phyloP scores from a whole-genome alignment of 2,329 filamentous ascomycete genomes.

The Fusarium pseudoanthophilum region DNA sequence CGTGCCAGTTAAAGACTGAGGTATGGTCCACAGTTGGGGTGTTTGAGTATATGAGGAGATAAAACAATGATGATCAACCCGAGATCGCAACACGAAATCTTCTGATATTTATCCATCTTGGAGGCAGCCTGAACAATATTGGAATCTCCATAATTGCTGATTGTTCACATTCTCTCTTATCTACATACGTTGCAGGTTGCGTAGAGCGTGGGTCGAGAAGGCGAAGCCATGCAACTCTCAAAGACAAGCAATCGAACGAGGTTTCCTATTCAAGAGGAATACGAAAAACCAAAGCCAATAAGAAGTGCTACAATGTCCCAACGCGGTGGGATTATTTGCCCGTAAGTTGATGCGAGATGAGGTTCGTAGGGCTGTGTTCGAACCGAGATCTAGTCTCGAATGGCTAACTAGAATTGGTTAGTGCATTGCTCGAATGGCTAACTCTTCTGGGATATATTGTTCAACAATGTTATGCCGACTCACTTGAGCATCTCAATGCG shows the following conservation, averaged over 20 bases:
- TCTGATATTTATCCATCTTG: slow-evolving; percentile 17
- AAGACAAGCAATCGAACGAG: slow-evolving; percentile 31
- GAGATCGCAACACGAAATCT: background rate
- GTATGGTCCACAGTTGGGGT: background rate
- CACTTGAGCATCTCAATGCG: background rate
- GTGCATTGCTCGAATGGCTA: slow-evolving; percentile 11
- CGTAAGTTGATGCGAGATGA: slow-evolving; percentile 12
- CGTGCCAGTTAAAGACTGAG: background rate
- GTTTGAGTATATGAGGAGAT: background rate
- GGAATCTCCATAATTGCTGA: background rate
- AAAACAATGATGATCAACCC: background rate
- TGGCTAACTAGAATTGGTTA: slow-evolving; percentile 5
- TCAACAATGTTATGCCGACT: background rate
- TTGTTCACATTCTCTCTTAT: background rate
- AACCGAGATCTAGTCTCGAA: slow-evolving; percentile 29
- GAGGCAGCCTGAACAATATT: background rate
- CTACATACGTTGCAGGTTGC: background rate
- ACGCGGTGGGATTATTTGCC: slow-evolving; percentile 14
- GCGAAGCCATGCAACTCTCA: slow-evolving; percentile 1
- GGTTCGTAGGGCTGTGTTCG: slow-evolving; percentile 32
- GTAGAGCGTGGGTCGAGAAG: background rate
- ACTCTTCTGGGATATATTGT: background rate
- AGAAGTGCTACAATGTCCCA: background rate
- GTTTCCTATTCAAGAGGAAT: slow-evolving; percentile 27
- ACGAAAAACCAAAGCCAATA: slow-evolving; percentile 11